Base-by-base conservation (phyloP, 140 eudicot genomes). In the Stevia rebaudiana region DNA sequence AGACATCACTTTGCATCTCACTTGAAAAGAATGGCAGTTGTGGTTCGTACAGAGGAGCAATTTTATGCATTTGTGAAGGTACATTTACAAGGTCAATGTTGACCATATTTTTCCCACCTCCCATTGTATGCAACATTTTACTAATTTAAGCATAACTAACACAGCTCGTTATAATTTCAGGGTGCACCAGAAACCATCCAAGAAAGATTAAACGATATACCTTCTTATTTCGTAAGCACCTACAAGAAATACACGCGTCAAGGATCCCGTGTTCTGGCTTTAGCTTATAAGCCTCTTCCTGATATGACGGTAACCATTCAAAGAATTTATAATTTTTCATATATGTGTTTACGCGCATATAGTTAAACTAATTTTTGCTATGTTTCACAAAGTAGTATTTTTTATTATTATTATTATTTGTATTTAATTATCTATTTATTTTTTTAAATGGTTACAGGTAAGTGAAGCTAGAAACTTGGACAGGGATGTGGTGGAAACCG, bases 151-250 rank as follows among this genome's bases (percentile, higher is more conserved):
- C 9, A 2, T 16, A 40, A 6, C 35, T 44, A 11, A 7, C 44
- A 12, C 35, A 39, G 6, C 36, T 46, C 53, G 18, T 60, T 46
- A 13, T 64, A 5, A n/a, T 71, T 69, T 56, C 84, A 91, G 96
- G 98, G 98, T 70, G 98, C 98, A 39, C 98, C 98, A 25, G 98
- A 92, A 80, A 92, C 98, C 69, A 92, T 92, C 25, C 95, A 88
- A 74, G 98, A 73, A 64, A 85, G 95, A 74, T 77, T 92, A 36
- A 56, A 74, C 50, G 76, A 85, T 63, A 70, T 88, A 77, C 98
- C 96, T 8, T 54, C 91, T 33, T 85, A 73, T 60, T 92, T 72
- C 74, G 82, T 88, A 28, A 54, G 65, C 63, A 88, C 96, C 68
- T 92, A 88, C 80, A 92, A 92, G 82, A 85, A 74, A 71, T 82